Conservation (phyloP, 176 grass and related monocot genomes). For the Musa acuminata region DNA sequence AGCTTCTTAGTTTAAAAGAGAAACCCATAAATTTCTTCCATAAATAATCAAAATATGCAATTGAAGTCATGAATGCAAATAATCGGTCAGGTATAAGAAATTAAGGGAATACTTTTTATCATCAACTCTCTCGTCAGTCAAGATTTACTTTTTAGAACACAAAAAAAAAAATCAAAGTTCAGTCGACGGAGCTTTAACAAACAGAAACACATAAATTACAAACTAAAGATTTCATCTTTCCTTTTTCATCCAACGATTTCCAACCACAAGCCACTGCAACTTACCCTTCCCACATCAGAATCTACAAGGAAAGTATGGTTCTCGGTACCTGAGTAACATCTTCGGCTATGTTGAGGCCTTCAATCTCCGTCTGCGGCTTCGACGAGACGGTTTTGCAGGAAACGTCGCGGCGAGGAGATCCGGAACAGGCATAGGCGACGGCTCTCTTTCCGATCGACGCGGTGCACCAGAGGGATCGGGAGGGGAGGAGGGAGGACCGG, state of each 20-base stretch:
- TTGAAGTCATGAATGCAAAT: not conserved
- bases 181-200: not conserved
- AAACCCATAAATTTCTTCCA: not conserved
- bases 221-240: not conserved
- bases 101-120: not conserved
- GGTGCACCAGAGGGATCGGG: slow-evolving; percentile 2
- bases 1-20: not conserved
- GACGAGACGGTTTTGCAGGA: slow-evolving; percentile 39
- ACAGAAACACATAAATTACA: not conserved
- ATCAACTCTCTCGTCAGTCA: not conserved
- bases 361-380: slow-evolving; percentile 38
- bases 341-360: slow-evolving; percentile 78
- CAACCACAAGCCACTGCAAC: too few species aligned
- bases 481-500: not conserved
- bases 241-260: too few species aligned
- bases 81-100: not conserved
- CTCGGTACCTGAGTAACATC: slow-evolving; percentile 63
- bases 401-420: slow-evolving; percentile 10
- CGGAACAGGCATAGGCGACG: not conserved
- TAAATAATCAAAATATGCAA: not conserved
- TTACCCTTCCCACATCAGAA: not conserved
- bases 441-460: slow-evolving; percentile 7
- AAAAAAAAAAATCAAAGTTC: not conserved
- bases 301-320: not conserved
- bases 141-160: not conserved